phyloP scores from a whole-genome alignment of 306 rosid genomes.

The Hylodesmum podocarpum region DNA sequence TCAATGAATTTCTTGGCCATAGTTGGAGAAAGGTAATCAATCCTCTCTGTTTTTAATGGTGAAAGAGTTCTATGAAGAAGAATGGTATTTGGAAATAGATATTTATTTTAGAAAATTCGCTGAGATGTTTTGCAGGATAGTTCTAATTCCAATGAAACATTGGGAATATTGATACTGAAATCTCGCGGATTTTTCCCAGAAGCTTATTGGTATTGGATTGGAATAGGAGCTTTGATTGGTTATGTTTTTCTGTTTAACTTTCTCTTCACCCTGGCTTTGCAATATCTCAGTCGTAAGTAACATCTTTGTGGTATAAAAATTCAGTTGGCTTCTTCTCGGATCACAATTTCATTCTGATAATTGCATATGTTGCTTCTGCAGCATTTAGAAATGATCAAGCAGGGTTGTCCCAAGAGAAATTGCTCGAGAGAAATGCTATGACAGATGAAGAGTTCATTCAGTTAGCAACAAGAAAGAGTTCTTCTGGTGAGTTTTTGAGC shows the following conservation, averaged over 20 bases:
- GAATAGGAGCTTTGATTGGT: constrained; percentile 78
- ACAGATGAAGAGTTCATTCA: constrained; percentile 32
- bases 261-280: constrained; percentile 61
- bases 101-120: not conserved
- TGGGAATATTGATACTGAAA: constrained; percentile 65
- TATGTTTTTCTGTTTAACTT: constrained; percentile 62
- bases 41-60: not conserved
- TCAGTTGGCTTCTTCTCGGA: not conserved
- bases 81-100: not conserved
- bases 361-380: constrained; percentile 27
- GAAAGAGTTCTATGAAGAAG: not conserved
- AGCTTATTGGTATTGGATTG: constrained; percentile 91
- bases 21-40: constrained; percentile 65
- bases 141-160: constrained; percentile 56
- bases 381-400: constrained; percentile 47
- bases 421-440: constrained; percentile 56
- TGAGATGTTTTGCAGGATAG: constrained; percentile 47
- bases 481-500: constrained; percentile 28
- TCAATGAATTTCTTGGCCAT: constrained; percentile 78
- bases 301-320: not conserved
- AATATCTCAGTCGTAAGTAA: constrained; percentile 69
- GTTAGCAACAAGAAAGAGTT: not conserved
- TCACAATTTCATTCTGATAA: not conserved
- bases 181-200: constrained; percentile 72
- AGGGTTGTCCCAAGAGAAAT: constrained; percentile 59